Evolutionary conservation across 2,329 filamentous ascomycete species (phyloP), one percentile per base, ranked within the genome.

Genomic region (Cladosporium sp.): DNA sequence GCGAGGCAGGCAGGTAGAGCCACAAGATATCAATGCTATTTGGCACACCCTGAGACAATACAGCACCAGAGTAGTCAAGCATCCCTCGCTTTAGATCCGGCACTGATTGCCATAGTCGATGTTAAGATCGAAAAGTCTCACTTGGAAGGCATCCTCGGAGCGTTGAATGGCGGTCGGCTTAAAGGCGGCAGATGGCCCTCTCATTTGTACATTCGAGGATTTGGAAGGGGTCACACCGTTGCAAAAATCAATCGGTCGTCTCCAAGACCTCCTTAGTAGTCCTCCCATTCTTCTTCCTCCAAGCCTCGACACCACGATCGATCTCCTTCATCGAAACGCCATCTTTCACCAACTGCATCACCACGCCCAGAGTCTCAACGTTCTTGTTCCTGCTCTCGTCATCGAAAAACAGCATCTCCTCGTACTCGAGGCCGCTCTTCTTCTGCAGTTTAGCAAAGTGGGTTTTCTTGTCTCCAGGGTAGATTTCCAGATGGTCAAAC

Each of bases 361-460:
- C 89, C 3, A 96, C 88, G 0, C 92, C 92, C 50, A 97, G 68
- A 45, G 81, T 77, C 73, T 88, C 84, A 0, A 96, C 93, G 69
- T 97, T 91, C 58, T 84, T 80, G 69, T 97, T 97, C 60, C 93
- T 77, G n/a, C 81, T 80, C 81, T 97, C 93, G 66, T 97, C 93
- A 66, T 97, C 93, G 64, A 97, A 97, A 73, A 97, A 97, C 34
- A 97, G 72, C 87, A 97, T 96, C 48, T 97, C 90, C 62, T 88
- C 82, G 68, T 84, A 96, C 5, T 78, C 75, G 2, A 97, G 73
- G 1, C 85, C 85, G 13, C 88, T 91, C 57, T 84, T 80, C 70
- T 86, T 83, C 9, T 88, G 83, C 64, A 97, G 78, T 4, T 82
- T 78, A 67, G 86, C 80, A 66, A 97, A 95, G 74, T 97, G 93